These are phyloP conservation scores for Verruconis gallopava DNA, from an alignment of 2,329 filamentous ascomycete genomes.

Conservation along the genomic window DNA sequence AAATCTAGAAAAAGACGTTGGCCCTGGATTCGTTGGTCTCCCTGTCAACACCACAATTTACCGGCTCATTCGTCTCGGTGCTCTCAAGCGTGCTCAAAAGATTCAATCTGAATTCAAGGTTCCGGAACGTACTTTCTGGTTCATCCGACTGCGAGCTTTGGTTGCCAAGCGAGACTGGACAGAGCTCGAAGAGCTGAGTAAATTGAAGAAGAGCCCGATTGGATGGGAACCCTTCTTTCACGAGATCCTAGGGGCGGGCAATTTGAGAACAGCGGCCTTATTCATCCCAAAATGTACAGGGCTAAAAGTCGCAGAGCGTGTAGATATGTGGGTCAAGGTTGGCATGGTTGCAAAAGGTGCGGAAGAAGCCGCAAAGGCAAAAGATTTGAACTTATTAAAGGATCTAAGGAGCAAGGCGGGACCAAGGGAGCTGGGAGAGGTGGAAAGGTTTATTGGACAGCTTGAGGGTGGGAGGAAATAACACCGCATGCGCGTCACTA, in stretches of 20 bases:
- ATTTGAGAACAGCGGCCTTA: slow-evolving; percentile 66
- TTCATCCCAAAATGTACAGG: slow-evolving; percentile 82
- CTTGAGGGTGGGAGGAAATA: slow-evolving; percentile 8
- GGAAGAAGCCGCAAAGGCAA: slow-evolving; percentile 76
- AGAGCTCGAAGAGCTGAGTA: slow-evolving; percentile 76
- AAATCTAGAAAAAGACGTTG: slow-evolving; percentile 70
- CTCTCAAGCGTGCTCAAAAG: slow-evolving; percentile 74
- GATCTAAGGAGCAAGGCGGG: slow-evolving; percentile 62
- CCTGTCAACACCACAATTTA: slow-evolving; percentile 88
- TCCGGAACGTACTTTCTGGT: slow-evolving; percentile 80
- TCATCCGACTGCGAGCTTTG: slow-evolving; percentile 71
- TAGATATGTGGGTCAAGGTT: slow-evolving; percentile 95
- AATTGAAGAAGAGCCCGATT: slow-evolving; percentile 73
- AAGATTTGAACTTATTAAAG: slow-evolving; percentile 64
- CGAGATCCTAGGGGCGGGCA: slow-evolving; percentile 75
- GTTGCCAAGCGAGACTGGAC: slow-evolving; percentile 85
- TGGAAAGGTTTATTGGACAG: slow-evolving; percentile 56
- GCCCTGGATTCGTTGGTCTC: slow-evolving; percentile 55
- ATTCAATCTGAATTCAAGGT: slow-evolving; percentile 88
- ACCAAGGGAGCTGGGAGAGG: slow-evolving; percentile 57
- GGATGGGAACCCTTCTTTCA: slow-evolving; percentile 98
- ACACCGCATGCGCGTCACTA: no score
- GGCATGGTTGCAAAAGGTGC: slow-evolving; percentile 79
- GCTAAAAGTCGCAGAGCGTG: slow-evolving; percentile 53
- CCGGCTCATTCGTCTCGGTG: slow-evolving; percentile 69